These are phyloP conservation scores for Debaryomyces robertsiae DNA, from an alignment of 1,139 yeast species.

Conservation along the genomic window DNA sequence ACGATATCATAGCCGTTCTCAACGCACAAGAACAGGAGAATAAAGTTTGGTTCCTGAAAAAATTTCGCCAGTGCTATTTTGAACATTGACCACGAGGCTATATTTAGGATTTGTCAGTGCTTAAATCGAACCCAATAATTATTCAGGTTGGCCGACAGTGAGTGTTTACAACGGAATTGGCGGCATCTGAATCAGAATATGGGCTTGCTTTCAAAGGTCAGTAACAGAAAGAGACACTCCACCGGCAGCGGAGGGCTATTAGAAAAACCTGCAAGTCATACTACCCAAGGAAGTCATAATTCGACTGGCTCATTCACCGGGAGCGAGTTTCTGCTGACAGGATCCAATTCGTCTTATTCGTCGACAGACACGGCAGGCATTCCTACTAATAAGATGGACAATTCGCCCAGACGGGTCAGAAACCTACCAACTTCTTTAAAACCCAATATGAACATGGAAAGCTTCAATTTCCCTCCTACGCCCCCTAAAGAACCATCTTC, in stretches of 20 bases:
- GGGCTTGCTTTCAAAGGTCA: slow-evolving; percentile 26
- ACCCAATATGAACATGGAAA: slow-evolving; percentile 11
- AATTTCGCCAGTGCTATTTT: background rate
- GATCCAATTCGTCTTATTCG: slow-evolving; percentile 38
- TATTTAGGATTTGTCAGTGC: background rate
- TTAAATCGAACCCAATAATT: background rate
- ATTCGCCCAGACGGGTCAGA: slow-evolving; percentile 11
- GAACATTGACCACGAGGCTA: slow-evolving; percentile 1
- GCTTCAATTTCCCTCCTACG: slow-evolving; percentile 3
- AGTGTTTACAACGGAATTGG: background rate
- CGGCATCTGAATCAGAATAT: slow-evolving; percentile 11
- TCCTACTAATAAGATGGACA: slow-evolving; percentile 1
- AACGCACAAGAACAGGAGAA: no score
- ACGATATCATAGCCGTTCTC: no score
- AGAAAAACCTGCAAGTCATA: slow-evolving; percentile 2
- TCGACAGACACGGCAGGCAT: slow-evolving; percentile 23
- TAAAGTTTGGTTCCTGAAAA: no score
- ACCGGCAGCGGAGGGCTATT: slow-evolving; percentile 6
- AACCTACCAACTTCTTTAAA: slow-evolving; percentile 15
- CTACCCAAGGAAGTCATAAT: slow-evolving; percentile 4
- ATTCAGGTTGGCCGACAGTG: background rate
- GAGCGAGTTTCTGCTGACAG: slow-evolving; percentile 36
- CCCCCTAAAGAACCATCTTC: slow-evolving; percentile 1
- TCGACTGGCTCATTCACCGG: slow-evolving; percentile 28
- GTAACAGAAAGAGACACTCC: slow-evolving; percentile 14